Conservation (phyloP, 2,329 filamentous ascomycete genomes). For the Aspergillus flavus region DNA sequence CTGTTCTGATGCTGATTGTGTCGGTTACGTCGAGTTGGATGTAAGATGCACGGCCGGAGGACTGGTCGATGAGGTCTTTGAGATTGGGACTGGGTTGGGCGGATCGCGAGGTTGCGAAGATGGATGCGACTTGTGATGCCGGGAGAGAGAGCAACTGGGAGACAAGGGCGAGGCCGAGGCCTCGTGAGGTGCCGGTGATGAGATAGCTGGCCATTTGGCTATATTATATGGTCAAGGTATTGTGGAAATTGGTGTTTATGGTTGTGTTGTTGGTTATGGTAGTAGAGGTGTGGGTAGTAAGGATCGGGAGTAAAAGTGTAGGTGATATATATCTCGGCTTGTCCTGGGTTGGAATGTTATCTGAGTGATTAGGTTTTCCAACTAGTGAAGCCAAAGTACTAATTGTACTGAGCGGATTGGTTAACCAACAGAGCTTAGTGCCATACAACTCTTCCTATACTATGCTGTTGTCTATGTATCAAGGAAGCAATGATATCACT, state of each 20-base stretch:
- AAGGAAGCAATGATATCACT: neutral
- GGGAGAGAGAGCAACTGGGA: constrained; percentile 35
- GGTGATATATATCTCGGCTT: neutral
- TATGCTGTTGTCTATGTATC: neutral
- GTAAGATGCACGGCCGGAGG: constrained; percentile 38
- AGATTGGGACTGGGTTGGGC: constrained; percentile 33
- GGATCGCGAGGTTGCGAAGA: constrained; percentile 47
- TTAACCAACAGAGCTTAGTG: no score
- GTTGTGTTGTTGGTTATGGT: no score
- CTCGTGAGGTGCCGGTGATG: constrained; percentile 40
- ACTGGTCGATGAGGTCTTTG: constrained; percentile 36
- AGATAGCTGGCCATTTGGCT: constrained; percentile 37
- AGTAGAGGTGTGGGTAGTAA: no score
- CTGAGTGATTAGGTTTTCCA: no score
- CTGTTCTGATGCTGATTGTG: constrained; percentile 36
- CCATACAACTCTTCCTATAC: no score
- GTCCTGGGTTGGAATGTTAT: no score
- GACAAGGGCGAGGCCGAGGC: constrained; percentile 40
- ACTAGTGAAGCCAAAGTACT: accelerated
- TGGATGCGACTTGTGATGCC: constrained; percentile 35
- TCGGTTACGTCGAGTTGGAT: constrained; percentile 45
- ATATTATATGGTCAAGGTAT: no score
- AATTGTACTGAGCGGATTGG: neutral
- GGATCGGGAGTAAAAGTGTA: no score
- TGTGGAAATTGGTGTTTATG: no score